Base-by-base conservation (phyloP, 2,329 filamentous ascomycete species). In the Xenoacremonium recifei region DNA sequence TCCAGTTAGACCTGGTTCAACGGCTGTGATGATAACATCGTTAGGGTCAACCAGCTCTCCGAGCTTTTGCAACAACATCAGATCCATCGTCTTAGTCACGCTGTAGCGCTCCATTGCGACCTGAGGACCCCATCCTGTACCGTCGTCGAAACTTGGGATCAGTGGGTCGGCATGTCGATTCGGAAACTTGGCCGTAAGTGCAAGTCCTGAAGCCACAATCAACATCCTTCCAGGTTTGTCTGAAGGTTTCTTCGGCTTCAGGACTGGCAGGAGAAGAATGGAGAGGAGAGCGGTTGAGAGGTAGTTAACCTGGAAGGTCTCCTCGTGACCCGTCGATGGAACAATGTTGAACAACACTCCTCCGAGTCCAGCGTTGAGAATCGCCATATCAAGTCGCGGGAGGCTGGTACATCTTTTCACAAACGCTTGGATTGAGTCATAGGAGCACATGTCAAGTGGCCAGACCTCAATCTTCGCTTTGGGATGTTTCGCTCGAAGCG, bases 361-460 rank as follows among this genome's bases (percentile, higher is more conserved):
- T 15, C 25, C 40, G 5, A 70, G 21, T 0, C 65, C 73, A 3
- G 71, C 72, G 45, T 75, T 76, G 5, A 73, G 58, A 25, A 77
- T 60, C 6, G 57, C 65, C 12, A 72, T 64, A 48, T 77, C 70
- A 6, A 77, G 48, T 13, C 64, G 61, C 0, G 54, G 21, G 2
- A 74, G 59, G 1, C 33, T 58, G 9, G 63, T 50, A 15, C 60
- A 56, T 6, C 61, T 60, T 1, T 44, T 42, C 3, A 55, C 63
- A 47, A 77, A 75, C 2, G 48, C 52, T n/a, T 53, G 52, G 25
- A 75, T 58, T 0, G 70, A 74, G 1, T 62, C 56, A 41, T 74
- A 75, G 3, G 61, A 68, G 9, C 40, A 35, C 62, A 73, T 65
- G 45, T 76, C 70, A 4, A 76, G 47, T 12, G 50, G 13, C 67